Conservation (phyloP, 164 flowering plant genomes). For the Chloranthus sessilifolius region DNA sequence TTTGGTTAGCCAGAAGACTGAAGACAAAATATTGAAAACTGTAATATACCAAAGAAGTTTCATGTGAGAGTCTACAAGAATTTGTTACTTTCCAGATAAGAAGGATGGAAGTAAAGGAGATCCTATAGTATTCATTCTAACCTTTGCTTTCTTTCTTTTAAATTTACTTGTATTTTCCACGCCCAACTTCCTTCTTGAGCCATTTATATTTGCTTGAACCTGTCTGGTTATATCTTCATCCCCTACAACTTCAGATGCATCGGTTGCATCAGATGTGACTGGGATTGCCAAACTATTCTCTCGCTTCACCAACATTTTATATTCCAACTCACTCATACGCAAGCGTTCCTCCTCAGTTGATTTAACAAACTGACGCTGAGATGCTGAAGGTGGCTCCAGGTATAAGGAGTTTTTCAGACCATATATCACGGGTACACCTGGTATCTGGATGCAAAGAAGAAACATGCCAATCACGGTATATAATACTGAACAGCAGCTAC, state of each 20-base stretch:
- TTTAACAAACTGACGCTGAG: constrained; percentile 56
- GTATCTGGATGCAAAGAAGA: constrained; percentile 42
- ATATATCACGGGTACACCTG: constrained; percentile 77
- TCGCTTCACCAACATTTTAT: constrained; percentile 37
- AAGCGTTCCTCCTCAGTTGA: constrained; percentile 54
- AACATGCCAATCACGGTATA: not conserved
- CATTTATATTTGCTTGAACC: constrained; percentile 8
- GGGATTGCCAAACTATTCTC: constrained; percentile 14
- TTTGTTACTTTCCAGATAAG: too few relatives aligned
- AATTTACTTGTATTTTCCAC: constrained; percentile 51
- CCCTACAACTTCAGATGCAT: constrained; percentile 28
- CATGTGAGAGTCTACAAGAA: too few relatives aligned
- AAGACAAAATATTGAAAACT: too few relatives aligned
- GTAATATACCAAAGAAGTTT: too few relatives aligned
- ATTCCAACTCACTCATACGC: constrained; percentile 57
- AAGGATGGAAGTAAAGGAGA: not conserved
- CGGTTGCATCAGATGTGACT: constrained; percentile 16
- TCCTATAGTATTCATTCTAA: too few relatives aligned
- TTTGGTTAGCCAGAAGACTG: too few relatives aligned
- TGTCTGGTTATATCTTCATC: constrained; percentile 13
- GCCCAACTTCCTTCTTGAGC: constrained; percentile 16
- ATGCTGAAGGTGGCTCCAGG: constrained; percentile 63
- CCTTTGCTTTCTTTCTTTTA: constrained; percentile 87
- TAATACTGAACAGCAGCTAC: too few relatives aligned
- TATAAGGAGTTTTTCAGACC: constrained; percentile 64